phyloP scores from a whole-genome alignment of 805 yeast genomes.

The Teunomyces stri region DNA sequence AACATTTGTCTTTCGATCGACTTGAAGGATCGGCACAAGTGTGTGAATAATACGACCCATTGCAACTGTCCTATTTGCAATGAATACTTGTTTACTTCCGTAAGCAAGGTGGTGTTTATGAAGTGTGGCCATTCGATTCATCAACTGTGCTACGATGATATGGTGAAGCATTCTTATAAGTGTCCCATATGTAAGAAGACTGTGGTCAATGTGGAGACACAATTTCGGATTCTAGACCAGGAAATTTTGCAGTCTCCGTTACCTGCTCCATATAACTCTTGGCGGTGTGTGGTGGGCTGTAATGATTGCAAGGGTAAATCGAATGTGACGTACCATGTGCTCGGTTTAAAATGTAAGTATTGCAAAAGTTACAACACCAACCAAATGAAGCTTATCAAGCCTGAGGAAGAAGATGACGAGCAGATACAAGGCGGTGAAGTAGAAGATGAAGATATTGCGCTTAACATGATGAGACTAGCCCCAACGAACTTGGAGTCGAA shows the following conservation, averaged over 20 bases:
- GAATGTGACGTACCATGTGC: slow-evolving; percentile 70
- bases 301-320: slow-evolving; percentile 88
- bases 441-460: slow-evolving; percentile 11
- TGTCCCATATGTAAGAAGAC: slow-evolving; percentile 91
- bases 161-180: slow-evolving; percentile 78
- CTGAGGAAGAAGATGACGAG: slow-evolving; percentile 48
- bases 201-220: slow-evolving; percentile 81
- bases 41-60: slow-evolving; percentile 84
- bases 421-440: slow-evolving; percentile 10
- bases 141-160: slow-evolving; percentile 76
- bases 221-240: slow-evolving; percentile 80
- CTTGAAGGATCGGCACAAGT: slow-evolving; percentile 71
- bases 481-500: slow-evolving; percentile 36
- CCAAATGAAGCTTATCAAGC: slow-evolving; percentile 67
- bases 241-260: slow-evolving; percentile 75
- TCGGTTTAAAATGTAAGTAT: slow-evolving; percentile 84
- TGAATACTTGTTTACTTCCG: slow-evolving; percentile 83
- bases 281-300: slow-evolving; percentile 76
- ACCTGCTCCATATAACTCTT: slow-evolving; percentile 74
- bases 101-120: slow-evolving; percentile 85
- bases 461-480: slow-evolving; percentile 27
- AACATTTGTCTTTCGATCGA: slow-evolving; percentile 85
- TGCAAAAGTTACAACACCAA: slow-evolving; percentile 87
- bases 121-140: slow-evolving; percentile 93
- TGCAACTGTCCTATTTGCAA: slow-evolving; percentile 92